Evolutionary conservation across 306 rosid genomes (phyloP), one percentile per base, ranked within the genome.

Genomic region (Phaseolus lunatus): DNA sequence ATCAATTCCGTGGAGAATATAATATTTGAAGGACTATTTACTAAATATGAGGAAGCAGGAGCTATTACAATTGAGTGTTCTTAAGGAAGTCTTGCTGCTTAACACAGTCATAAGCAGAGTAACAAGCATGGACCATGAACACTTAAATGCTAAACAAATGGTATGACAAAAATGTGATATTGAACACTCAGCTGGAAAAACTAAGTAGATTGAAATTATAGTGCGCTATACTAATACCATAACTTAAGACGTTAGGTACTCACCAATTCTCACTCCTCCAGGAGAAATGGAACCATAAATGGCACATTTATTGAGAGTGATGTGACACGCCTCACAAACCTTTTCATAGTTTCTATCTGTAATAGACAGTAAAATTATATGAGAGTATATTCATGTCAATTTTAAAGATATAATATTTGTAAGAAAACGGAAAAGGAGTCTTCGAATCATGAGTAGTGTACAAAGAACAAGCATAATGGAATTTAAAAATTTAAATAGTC

Each of bases 181-280:
- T 43, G 8, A 26, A 54, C 50, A 37, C 27, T 50, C 16, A 33
- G 49, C 45, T 7, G 24, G 61, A 75, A 74, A 71, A 57, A 37
- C 41, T 44, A 65, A 6, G 37, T 67, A 39, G 33, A 76, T 20
- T 71, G 14, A 22, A 64, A 63, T 48, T 74, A 13, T 20, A 41
- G 11, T 5, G 6, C 15, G 13, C 26, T 35, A 50, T 7, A 33
- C 47, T 61, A n/a, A 68, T 41, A 48, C 24, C 23, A 65, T 57
- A 69, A 43, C 39, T 72, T 49, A 3, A 18, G 22, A 20, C 2
- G 10, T 48, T 43, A 69, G 67, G 35, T 63, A 82, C 98, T 86
- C 74, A 91, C 96, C 97, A 26, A 94, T 86, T 82, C 98, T 88
- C 69, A 88, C 94, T 39, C 98, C 97, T 62, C 94, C 92, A 5